Evolutionary conservation across 2,329 filamentous ascomycete genomes (phyloP).

Genomic region (Orbilia blumenaviensis): DNA sequence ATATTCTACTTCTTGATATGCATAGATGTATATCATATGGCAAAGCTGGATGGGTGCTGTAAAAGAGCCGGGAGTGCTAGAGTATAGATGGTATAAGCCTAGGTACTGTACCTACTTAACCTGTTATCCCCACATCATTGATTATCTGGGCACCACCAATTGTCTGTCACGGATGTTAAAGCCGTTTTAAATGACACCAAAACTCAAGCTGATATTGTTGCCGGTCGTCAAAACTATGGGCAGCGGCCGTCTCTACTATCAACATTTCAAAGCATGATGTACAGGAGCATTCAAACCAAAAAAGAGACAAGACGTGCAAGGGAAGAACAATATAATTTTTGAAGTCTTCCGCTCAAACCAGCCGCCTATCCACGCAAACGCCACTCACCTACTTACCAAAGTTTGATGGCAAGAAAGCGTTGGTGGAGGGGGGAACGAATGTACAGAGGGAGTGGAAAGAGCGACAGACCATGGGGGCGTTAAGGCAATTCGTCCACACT

Average conservation of each 20-base stretch:
- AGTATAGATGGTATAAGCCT: too few species aligned
- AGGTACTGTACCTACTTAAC: too few species aligned
- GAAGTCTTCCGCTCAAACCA: not conserved
- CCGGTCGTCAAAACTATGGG: not conserved
- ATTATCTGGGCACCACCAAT: too few species aligned
- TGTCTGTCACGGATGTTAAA: not conserved
- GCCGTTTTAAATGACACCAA: not conserved
- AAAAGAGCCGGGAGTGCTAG: too few species aligned
- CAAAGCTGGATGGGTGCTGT: too few species aligned
- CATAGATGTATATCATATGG: too few species aligned
- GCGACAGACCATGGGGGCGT: not conserved
- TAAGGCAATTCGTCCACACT: not conserved
- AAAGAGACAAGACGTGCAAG: conserved; percentile 4
- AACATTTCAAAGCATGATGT: conserved; percentile 25
- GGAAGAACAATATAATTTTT: conserved; percentile 1
- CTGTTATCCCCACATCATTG: too few species aligned
- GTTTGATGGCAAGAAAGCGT: not conserved
- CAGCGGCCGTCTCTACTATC: not conserved
- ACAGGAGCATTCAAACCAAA: conserved; percentile 3
- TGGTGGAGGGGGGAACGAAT: not conserved
- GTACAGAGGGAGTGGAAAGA: not conserved
- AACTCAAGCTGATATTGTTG: conserved; percentile 1
- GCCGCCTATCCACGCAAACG: not conserved
- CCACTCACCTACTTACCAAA: not conserved
- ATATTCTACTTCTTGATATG: too few species aligned